Evolutionary conservation across 441 rosid genomes (phyloP).

Genomic region (Erodium moschatum): DNA sequence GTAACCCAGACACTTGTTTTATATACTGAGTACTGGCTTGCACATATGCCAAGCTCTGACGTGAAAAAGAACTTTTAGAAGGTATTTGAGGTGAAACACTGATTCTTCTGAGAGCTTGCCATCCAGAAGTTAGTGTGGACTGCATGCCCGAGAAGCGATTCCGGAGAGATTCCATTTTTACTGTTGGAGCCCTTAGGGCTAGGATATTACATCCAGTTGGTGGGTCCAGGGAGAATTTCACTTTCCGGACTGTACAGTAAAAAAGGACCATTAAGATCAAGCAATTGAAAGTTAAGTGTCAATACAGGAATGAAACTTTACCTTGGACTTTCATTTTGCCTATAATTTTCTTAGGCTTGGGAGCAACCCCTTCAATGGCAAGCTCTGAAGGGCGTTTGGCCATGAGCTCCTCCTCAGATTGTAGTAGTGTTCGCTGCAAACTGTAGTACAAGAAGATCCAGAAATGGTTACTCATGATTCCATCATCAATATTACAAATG

Average conservation of each 20-base stretch:
- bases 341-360: conserved; percentile 69
- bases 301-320: conserved; percentile 21
- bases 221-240: conserved; percentile 66
- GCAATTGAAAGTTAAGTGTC: conserved; percentile 17
- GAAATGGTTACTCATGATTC: background rate
- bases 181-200: conserved; percentile 49
- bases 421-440: conserved; percentile 70
- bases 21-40: conserved; percentile 88
- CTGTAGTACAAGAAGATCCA: conserved; percentile 31
- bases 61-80: conserved; percentile 67
- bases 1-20: conserved; percentile 85
- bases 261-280: conserved; percentile 20
- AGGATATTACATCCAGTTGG: conserved; percentile 77
- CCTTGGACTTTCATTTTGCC: conserved; percentile 99
- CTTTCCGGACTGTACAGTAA: conserved; percentile 64
- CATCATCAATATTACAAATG: conserved; percentile 13
- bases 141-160: conserved; percentile 55
- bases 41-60: conserved; percentile 87
- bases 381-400: conserved; percentile 61
- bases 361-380: conserved; percentile 51
- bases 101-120: conserved; percentile 62
- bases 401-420: conserved; percentile 90
- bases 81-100: conserved; percentile 49
- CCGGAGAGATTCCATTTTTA: conserved; percentile 53
- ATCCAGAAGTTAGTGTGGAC: conserved; percentile 47